Base-by-base conservation (phyloP, 805 yeast genomes). In the Metschnikowia lachancei region DNA sequence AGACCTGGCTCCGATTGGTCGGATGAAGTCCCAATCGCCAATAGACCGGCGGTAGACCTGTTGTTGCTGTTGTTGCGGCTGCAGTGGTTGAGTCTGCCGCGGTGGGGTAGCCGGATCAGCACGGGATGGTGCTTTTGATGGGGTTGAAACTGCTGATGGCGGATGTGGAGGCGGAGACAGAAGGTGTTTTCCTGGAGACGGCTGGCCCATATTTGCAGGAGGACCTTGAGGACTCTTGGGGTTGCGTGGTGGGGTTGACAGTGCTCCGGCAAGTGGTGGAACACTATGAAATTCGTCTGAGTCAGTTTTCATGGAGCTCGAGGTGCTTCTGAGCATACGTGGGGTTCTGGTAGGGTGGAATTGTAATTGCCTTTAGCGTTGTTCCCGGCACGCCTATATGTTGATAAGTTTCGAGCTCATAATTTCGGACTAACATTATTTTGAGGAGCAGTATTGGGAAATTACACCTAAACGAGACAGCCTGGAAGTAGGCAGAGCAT, bases 1-100 rank as follows among this genome's bases (percentile, higher is more conserved):
- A 0, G 97, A 89, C 3, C 99, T 99, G 2, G 98, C 96, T 36
- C 99, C 99, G 38, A 94, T 87, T 2, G 97, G 90, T 66, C 89
- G 89, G 47, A 87, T 77, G 57, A 92, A 91, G 57, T 88, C 95
- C 99, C 99, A 92, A 54, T 94, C 97, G 12, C 98, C 99, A 45
- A 92, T 85, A 4, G 96, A 78, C 49, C 85, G 85, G 53, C 98
- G 80, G 63, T 90, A 92, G 56, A 87, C 86, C 55, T 78, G 82
- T 37, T n/a, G n/a, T 26, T 52, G 59, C 52, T 72, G 74, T 11
- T 52, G 54, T 20, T 48, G 48, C 20, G 29, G 51, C 41, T 37
- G 45, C 24, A 26, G 28, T 26, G 28, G 12, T 26, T 26, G 28
- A 12, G 28, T 26, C 28, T 8, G 28, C 11, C 10, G 28, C 7